Evolutionary conservation across 768 basidiomycete species (phyloP).

Genomic region (Chalciporus piperatus): DNA sequence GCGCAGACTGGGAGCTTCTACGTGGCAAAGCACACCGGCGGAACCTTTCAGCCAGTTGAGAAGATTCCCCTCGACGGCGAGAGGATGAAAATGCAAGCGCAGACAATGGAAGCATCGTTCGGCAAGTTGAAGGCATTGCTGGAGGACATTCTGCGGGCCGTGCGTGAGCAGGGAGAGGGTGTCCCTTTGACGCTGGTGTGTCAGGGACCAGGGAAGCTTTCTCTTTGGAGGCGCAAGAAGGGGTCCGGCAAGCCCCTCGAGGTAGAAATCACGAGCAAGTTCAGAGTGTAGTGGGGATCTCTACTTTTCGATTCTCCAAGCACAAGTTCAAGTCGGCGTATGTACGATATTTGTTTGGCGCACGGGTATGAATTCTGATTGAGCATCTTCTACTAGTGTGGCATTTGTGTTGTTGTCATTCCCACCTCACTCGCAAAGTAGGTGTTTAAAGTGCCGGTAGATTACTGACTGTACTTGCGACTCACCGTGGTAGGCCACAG

Average conservation of each 20-base stretch:
- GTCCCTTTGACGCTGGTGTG: slow-evolving; percentile 60
- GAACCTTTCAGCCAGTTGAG: slow-evolving; percentile 48
- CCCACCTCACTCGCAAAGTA: no score
- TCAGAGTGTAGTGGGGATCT: not conserved
- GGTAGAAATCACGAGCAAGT: slow-evolving; percentile 23
- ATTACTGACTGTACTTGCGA: no score
- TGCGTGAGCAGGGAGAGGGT: slow-evolving; percentile 49
- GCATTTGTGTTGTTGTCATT: no score
- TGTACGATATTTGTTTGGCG: no score
- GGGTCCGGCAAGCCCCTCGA: slow-evolving; percentile 19
- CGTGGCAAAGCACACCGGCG: slow-evolving; percentile 55
- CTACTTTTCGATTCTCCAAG: no score
- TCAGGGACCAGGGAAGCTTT: slow-evolving; percentile 34
- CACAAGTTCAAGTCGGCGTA: no score
- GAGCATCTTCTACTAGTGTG: no score
- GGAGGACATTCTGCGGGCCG: slow-evolving; percentile 44
- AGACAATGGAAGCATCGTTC: slow-evolving; percentile 18
- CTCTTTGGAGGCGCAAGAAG: slow-evolving; percentile 47
- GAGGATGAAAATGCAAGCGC: slow-evolving; percentile 20
- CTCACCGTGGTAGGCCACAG: no score
- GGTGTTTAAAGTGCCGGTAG: no score
- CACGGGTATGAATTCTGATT: no score
- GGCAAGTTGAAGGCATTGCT: slow-evolving; percentile 27
- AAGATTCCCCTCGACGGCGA: slow-evolving; percentile 41
- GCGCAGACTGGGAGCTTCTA: slow-evolving; percentile 64